Evolutionary conservation across 495 filamentous ascomycete species (phyloP), one percentile per base, ranked within the genome.

Genomic region (Lasiosphaeria ovina): DNA sequence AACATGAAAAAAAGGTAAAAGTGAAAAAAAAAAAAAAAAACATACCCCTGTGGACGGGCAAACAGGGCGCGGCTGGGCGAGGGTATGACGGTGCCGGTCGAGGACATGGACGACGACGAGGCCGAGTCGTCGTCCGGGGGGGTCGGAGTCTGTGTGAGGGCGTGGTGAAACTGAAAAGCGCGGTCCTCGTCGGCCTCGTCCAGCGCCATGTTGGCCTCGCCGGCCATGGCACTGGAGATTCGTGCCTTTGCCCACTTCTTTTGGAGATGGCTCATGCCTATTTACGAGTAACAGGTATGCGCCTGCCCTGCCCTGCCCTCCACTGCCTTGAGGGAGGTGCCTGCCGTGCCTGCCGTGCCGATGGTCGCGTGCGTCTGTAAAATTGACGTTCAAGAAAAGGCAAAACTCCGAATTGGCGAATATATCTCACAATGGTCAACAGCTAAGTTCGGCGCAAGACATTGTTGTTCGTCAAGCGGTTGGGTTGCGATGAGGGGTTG

Each of bases 31-130:
- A 24, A 65, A 51, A 58, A 12, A 2, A 7, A 38, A 36, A 78
- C 72, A 64, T 70, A 89, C 88, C 84, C 79, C 67, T 81, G 79
- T 49, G 87, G 83, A 62, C 87, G 79, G 6, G 87, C 87, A 74
- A 91, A 92, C 58, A 92, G 73, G 63, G 88, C 85, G 56, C 87
- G 83, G 44, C 83, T 87, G 3, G 88, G 85, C 7, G 89, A 89
- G 3, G 94, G 94, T 55, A 90, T 86, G 55, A 97, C 80, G 31
- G 95, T 98, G 32, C 89, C 91, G 35, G 92, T 91, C 0, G 93
- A 97, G 16, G 93, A 96, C 34, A 87, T 81, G 10, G 90, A 94
- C 2, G 87, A 90, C 3, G 82, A 79, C 40, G 81, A 84, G n/a
- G 87, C 89, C 11, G 89, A 90, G 66, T 90, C 86, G 66, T 93